Base-by-base conservation (phyloP, 2,329 filamentous ascomycete genomes). In the Ceratocystis ficicola region DNA sequence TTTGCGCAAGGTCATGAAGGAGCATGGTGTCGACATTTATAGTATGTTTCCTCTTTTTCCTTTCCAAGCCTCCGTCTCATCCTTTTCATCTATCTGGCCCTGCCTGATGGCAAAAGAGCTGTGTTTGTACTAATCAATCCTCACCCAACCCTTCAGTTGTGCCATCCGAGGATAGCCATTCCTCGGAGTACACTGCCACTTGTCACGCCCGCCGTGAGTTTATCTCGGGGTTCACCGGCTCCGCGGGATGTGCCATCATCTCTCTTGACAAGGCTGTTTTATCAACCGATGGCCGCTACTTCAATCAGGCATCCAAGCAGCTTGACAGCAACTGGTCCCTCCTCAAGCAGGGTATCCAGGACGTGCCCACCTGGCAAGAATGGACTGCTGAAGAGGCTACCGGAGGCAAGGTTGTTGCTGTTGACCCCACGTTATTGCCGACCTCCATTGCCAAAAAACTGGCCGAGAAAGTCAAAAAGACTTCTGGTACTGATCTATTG, bases 181-280 rank as follows among this genome's bases (percentile, higher is more conserved):
- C 93, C 71, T 97, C 93, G 70, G 94, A 99, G 78, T 99, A 99
- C 76, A 96, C 96, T 75, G 94, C 94, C 63, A 86, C 87, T n/a
- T 96, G 90, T 74, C 94, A 99, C 78, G 92, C 83, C 68, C 86
- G 94, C 70, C 86, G 94, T 79, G 90, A 87, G 73, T 96, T 87
- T 73, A 95, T 99, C 71, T 92, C 86, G 68, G 93, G 94, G 30
- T 99, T 99, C 76, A 90, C 90, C 67, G 94, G 94, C 65, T 99
- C 94, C 8, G 93, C 94, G 55, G 94, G 94, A 67, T 95, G 90
- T 69, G 94, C 92, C 48, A 87, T 99, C 63, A 82, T 99, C 66
- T 94, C 92, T 1, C 82, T 84, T 62, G 86, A 90, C 63, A 92
- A 92, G 75, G 94, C 94, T 17, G 90, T 90, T 15, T 79, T 99